A percentile compares a stretch with the other conserved stretches of the same genome.
Evolutionary conservation across 805 yeast genomes (phyloP).

Genomic region (Henningerozyma blattae): DNA sequence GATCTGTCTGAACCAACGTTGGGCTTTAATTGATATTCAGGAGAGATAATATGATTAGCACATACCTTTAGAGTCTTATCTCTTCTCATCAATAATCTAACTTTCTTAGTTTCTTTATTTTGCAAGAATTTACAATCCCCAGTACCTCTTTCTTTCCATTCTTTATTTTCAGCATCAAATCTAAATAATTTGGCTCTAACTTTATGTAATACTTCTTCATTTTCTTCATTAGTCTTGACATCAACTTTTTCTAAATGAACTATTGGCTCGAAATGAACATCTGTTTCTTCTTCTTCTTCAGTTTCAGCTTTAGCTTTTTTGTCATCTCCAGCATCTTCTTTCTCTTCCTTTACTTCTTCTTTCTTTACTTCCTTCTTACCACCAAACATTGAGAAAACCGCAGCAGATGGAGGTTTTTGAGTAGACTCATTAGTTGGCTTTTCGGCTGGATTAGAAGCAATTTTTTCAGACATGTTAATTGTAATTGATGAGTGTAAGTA

Average conservation of each 20-base stretch:
- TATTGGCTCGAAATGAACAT: slow-evolving; percentile 90
- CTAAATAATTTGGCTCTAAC: slow-evolving; percentile 92
- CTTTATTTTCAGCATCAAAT: slow-evolving; percentile 71
- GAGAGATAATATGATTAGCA: slow-evolving; percentile 85
- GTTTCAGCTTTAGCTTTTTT: slow-evolving; percentile 26
- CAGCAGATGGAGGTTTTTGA: slow-evolving; percentile 54
- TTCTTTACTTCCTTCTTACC: slow-evolving; percentile 66
- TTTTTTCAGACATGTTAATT: neutral
- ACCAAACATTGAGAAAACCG: slow-evolving; percentile 92
- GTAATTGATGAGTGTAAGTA: neutral
- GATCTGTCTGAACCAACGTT: slow-evolving; percentile 96
- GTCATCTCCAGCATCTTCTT: slow-evolving; percentile 16
- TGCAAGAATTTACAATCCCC: slow-evolving; percentile 94
- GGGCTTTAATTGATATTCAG: slow-evolving; percentile 75
- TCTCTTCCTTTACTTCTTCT: slow-evolving; percentile 29
- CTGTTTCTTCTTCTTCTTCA: slow-evolving; percentile 30
- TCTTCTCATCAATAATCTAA: slow-evolving; percentile 94
- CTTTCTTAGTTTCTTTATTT: slow-evolving; percentile 73
- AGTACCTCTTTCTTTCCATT: slow-evolving; percentile 99
- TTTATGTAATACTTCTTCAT: slow-evolving; percentile 72
- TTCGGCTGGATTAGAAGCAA: slow-evolving; percentile 17
- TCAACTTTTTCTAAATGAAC: slow-evolving; percentile 93
- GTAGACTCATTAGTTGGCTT: slow-evolving; percentile 14
- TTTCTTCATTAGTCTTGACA: slow-evolving; percentile 89
- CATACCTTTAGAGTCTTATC: slow-evolving; percentile 97